Percentiles rank a stretch among this genome's conserved stretches.
Conservation (phyloP, 164 flowering plant species). For the Dillenia turbinata region DNA sequence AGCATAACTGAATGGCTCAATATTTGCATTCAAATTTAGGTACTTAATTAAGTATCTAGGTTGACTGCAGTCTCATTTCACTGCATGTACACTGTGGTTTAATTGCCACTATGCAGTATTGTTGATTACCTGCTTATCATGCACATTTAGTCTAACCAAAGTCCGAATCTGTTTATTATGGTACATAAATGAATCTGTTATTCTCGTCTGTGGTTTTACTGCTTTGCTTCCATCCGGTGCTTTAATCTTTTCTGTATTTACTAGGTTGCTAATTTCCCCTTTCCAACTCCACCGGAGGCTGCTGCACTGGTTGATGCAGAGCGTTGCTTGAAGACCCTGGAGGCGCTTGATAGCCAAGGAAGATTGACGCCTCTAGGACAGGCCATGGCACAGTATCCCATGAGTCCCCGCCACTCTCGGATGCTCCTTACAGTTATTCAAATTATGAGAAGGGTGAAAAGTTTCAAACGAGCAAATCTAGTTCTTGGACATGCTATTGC, state of each 20-base stretch:
- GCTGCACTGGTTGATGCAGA: constrained; percentile 71
- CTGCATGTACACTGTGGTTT: too few relatives aligned
- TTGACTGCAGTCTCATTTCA: too few relatives aligned
- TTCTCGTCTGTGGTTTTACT: too few relatives aligned
- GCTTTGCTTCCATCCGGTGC: too few relatives aligned
- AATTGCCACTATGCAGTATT: too few relatives aligned
- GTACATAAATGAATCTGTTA: too few relatives aligned
- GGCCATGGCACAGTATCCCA: constrained; percentile 87
- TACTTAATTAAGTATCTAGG: too few relatives aligned
- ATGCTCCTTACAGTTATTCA: constrained; percentile 90
- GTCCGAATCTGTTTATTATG: too few relatives aligned
- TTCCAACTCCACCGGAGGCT: constrained; percentile 87
- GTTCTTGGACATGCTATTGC: constrained; percentile 85
- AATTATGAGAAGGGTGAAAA: constrained; percentile 38
- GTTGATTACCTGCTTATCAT: too few relatives aligned
- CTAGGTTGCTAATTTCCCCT: constrained; percentile 87
- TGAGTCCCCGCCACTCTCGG: constrained; percentile 97
- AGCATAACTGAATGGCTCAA: too few relatives aligned
- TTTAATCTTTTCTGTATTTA: constrained; percentile 3
- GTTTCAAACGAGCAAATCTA: constrained; percentile 46
- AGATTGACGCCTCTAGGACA: constrained; percentile 73
- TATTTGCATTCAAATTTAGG: too few relatives aligned
- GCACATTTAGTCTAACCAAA: too few relatives aligned
- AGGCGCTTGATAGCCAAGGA: constrained; percentile 71
- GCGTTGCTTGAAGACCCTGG: constrained; percentile 71